Evolutionary conservation across 2,329 filamentous ascomycete species (phyloP).

Genomic region (Colletotrichum phormii): DNA sequence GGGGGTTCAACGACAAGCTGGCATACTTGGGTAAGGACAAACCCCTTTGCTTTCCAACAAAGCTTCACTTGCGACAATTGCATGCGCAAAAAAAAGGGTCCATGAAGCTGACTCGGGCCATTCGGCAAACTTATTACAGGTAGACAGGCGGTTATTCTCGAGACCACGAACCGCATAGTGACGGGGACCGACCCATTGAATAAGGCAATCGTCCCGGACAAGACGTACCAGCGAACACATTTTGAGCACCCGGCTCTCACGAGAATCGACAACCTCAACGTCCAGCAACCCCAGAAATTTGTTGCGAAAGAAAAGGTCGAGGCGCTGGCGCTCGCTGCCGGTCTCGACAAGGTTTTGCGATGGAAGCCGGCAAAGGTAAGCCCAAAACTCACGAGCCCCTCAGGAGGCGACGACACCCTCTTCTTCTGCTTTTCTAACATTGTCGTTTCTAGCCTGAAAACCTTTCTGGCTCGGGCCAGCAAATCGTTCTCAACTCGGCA

Average conservation of each 20-base stretch:
- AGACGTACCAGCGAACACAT: constrained; percentile 67
- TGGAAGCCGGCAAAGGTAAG: constrained; percentile 90
- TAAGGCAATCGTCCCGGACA: constrained; percentile 51
- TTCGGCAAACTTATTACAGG: constrained; percentile 38
- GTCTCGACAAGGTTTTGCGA: constrained; percentile 80
- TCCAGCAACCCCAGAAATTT: constrained; percentile 68
- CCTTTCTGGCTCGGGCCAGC: constrained; percentile 77
- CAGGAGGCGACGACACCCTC: neutral
- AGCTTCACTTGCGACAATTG: constrained; percentile 8
- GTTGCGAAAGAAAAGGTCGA: constrained; percentile 75
- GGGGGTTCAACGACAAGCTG: constrained; percentile 94
- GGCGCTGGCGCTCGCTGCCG: constrained; percentile 75
- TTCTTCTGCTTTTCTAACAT: constrained; percentile 1
- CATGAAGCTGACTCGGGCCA: constrained; percentile 18
- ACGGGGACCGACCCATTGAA: constrained; percentile 54
- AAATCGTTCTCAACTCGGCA: constrained; percentile 80
- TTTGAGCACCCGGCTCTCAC: constrained; percentile 78
- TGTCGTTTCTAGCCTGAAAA: constrained; percentile 65
- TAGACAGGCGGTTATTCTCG: constrained; percentile 43
- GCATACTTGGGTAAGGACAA: constrained; percentile 81
- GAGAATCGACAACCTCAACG: constrained; percentile 78
- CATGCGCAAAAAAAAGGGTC: too few species aligned
- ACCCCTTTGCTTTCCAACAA: neutral
- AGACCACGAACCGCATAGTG: constrained; percentile 63
- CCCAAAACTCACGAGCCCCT: constrained; percentile 23